Evolutionary conservation across 164 flowering plant genomes (phyloP).

Genomic region (Stephania yunnanensis): DNA sequence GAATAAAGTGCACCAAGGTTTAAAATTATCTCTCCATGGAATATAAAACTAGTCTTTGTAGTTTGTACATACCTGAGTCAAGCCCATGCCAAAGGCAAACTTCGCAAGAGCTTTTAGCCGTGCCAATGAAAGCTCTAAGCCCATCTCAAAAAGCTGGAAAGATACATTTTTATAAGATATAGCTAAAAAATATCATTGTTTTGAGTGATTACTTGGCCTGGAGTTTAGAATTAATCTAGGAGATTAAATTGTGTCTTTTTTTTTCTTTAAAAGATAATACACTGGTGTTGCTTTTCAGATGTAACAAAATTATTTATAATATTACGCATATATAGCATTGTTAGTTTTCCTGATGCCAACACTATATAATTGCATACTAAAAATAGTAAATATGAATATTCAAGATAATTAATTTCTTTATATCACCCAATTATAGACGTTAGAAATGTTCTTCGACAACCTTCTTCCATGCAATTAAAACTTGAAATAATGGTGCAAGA

Average conservation of each 20-base stretch:
- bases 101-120: constrained; percentile 94
- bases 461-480: too few relatives aligned
- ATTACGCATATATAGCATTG: too few relatives aligned
- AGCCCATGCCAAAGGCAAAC: constrained; percentile 96
- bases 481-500: too few relatives aligned
- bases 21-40: neutral
- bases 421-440: too few relatives aligned
- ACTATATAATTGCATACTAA: too few relatives aligned
- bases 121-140: constrained; percentile 93
- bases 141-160: constrained; percentile 97
- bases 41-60: constrained; percentile 1
- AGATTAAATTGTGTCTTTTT: neutral
- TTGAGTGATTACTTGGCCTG: neutral
- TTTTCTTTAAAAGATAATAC: neutral
- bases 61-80: constrained; percentile 62
- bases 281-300: neutral
- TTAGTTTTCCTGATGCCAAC: neutral
- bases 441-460: too few relatives aligned
- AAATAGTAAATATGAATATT: too few relatives aligned
- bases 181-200: neutral
- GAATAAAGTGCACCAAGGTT: neutral
- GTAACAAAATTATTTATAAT: too few relatives aligned
- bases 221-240: neutral
- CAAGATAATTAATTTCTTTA: too few relatives aligned
- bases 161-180: constrained; percentile 1